Evolutionary conservation across 2,329 filamentous ascomycete species (phyloP), one percentile per base, ranked within the genome.

Genomic region (Pestalotiopsis sp.): DNA sequence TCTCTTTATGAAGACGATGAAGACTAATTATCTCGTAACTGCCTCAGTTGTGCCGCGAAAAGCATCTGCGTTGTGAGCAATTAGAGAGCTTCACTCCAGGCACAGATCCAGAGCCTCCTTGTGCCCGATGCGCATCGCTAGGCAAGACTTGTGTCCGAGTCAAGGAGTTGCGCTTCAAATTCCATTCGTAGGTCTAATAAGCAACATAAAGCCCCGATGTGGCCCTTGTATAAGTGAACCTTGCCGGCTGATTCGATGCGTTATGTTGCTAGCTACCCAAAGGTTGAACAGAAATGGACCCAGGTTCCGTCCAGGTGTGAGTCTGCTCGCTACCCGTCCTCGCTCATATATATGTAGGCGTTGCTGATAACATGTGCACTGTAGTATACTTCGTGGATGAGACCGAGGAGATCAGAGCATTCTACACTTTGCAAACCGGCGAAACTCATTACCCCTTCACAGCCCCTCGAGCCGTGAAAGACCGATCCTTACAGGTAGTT

Each of bases 371-470:
- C 7, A 3, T 9, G 7, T 5, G 5, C 6, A 36, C 31, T 36
- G 9, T 57, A 66, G 64, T 66, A 9, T 66, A 57, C 45, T 66
- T 66, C 14, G 64, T 66, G 25, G 52, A 66, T 31, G 64, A 66
- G 27, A 66, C 64, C 7, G 41, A 66, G 7, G 64, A 66, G 41
- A 20, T 66, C 14, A 57, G 20, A 17, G 64, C 64, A 14, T 58
- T 66, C 27, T 66, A 66, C 20, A 66, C 64, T 57, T 14, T 66
- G 12, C 27, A 56, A 13, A 39, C 12, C 23, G 64, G 64, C 23
- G 41, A 38, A 11, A 66, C 25, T 11, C 52, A 45, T 25, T 66
- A 66, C 14, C 64, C 64, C 20, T 66, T 57, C 39, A 58, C 45
- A 17, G 14, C 49, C 5, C 13, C 25, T 6, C 36, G 14, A 20